Evolutionary conservation across 169 alveolate species (phyloP), one percentile per base, ranked within the genome.

Genomic region (Plasmodium vinckei): DNA sequence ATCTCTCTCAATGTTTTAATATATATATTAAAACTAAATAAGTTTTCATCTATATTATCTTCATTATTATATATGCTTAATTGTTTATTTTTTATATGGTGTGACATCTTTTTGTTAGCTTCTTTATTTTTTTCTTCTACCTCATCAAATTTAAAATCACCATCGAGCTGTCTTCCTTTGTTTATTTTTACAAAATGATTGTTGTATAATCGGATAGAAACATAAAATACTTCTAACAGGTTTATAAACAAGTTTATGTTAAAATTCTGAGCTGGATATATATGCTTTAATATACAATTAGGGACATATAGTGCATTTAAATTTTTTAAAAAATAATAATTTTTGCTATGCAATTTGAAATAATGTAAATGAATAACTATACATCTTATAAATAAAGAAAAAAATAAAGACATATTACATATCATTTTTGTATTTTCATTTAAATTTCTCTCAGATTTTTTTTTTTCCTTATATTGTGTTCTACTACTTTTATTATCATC

Each of bases 241-340:
- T 42, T 67, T 1, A 82, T 82, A 53, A 82, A 82, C 19, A 82
- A 15, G 42, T 47, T 82, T 5, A 82, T 67, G 42, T 82, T 82
- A 67, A 82, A 82, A 49, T 82, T 42, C 15, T 82, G 19, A 25
- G 57, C 12, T 4, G 84, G 82, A 47, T 42, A 51, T 5, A 65
- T 39, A 15, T 27, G 39, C 17, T 82, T 82, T 15, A 65, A 33
- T 47, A 82, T 68, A 0, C 71, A 17, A 57, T 49, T 53, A 44
- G 90, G 90, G 25, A 82, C 65, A 65, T 82, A 33, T 17, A 82
- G 54, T 1, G 72, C 19, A 53, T 82, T 56, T 44, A 53, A 82
- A 33, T 82, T 53, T 44, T 61, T 82, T 15, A 67, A 71, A 39
- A 67, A 1, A 56, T 67, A 82, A 1, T 54, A 1, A 56, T 82